These are phyloP conservation scores for Pisolithus orientalis DNA, from an alignment of 768 basidiomycete genomes.

Conservation along the genomic window DNA sequence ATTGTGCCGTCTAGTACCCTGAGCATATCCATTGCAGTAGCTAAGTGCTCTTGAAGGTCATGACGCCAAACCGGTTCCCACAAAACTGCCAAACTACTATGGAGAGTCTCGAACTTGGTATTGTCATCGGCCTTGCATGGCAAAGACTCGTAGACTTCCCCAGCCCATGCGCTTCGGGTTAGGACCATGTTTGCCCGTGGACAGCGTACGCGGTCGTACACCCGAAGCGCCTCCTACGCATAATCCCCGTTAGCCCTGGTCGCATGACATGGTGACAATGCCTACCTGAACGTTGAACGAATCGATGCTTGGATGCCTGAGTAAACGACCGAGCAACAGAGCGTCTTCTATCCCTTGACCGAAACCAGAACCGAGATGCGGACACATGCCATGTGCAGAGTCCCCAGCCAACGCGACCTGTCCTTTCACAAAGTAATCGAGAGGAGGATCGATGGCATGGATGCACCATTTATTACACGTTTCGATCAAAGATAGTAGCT, in stretches of 20 bases:
- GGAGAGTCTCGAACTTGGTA: slow-evolving; percentile 22
- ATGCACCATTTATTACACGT: slow-evolving; percentile 48
- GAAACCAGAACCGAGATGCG: slow-evolving; percentile 53
- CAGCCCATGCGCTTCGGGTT: slow-evolving; percentile 33
- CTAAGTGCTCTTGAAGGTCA: slow-evolving; percentile 37
- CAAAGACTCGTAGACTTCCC: slow-evolving; percentile 32
- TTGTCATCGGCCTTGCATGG: slow-evolving; percentile 27
- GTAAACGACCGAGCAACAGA: slow-evolving; percentile 39
- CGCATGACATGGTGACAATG: background rate
- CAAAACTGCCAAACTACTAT: slow-evolving; percentile 29
- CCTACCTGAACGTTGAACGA: slow-evolving; percentile 36
- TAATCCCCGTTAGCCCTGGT: background rate
- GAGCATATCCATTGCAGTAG: slow-evolving; percentile 21
- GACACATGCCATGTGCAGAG: slow-evolving; percentile 54
- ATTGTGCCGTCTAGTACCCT: background rate
- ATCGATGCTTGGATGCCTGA: slow-evolving; percentile 37
- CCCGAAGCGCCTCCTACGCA: slow-evolving; percentile 37
- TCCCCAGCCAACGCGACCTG: slow-evolving; percentile 50
- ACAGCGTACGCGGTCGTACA: slow-evolving; percentile 39
- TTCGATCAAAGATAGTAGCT: slow-evolving; percentile 37
- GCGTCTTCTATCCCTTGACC: slow-evolving; percentile 58
- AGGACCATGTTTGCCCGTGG: slow-evolving; percentile 47
- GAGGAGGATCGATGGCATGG: slow-evolving; percentile 41
- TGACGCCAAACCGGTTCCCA: slow-evolving; percentile 49
- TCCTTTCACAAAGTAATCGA: slow-evolving; percentile 37